Evolutionary conservation across 306 rosid genomes (phyloP).

Genomic region (Oxytropis ochrocephala): DNA sequence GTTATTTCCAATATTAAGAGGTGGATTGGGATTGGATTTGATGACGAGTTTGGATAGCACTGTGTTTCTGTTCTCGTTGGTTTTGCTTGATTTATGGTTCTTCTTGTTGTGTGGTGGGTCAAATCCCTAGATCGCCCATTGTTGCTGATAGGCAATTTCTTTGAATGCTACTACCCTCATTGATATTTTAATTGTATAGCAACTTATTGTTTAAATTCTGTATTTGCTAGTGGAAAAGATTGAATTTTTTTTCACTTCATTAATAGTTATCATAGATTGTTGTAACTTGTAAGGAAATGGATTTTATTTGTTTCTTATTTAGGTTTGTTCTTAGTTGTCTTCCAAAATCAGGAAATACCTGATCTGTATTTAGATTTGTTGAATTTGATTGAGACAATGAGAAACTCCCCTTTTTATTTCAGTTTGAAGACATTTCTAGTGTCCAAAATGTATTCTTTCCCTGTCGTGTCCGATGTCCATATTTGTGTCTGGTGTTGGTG

Average conservation of each 20-base stretch:
- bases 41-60: too few species aligned
- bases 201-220: slow-evolving; percentile 5
- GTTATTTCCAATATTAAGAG: too few species aligned
- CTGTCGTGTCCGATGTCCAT: too few species aligned
- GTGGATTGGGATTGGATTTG: too few species aligned
- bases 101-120: too few species aligned
- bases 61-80: too few species aligned
- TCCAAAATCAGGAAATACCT: slow-evolving; percentile 6
- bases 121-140: too few species aligned
- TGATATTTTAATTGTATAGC: slow-evolving; percentile 24
- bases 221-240: not conserved
- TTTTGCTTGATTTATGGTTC: too few species aligned
- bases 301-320: slow-evolving; percentile 2
- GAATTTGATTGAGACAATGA: slow-evolving; percentile 3
- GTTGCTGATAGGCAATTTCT: too few species aligned
- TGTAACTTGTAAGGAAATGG: slow-evolving; percentile 2
- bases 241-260: slow-evolving; percentile 9
- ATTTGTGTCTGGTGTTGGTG: too few species aligned
- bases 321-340: slow-evolving; percentile 10
- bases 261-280: slow-evolving; percentile 12
- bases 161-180: not conserved
- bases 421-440: too few species aligned
- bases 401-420: not conserved
- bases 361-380: not conserved
- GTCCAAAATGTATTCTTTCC: too few species aligned